Evolutionary conservation across 2,329 filamentous ascomycete species (phyloP).

Genomic region (Sporothrix protearum): DNA sequence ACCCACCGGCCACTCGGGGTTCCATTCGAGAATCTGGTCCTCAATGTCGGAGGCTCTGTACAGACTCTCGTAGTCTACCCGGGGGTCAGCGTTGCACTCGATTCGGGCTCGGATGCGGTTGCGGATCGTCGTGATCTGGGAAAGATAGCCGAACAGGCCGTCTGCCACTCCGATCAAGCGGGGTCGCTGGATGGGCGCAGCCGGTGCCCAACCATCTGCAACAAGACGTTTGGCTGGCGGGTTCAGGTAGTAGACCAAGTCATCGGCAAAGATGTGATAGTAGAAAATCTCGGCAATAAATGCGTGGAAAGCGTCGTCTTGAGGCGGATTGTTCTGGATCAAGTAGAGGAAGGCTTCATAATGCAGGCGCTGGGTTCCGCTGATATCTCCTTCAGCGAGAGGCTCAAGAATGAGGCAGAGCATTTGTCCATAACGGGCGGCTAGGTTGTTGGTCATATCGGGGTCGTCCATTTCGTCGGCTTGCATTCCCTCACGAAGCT

Average conservation of each 20-base stretch:
- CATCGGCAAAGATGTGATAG: slow-evolving; percentile 70
- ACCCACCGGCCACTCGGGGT: slow-evolving; percentile 56
- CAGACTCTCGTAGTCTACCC: slow-evolving; percentile 69
- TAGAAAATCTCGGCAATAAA: slow-evolving; percentile 77
- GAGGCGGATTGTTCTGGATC: slow-evolving; percentile 58
- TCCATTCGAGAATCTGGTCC: slow-evolving; percentile 69
- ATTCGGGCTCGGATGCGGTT: slow-evolving; percentile 70
- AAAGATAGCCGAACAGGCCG: slow-evolving; percentile 73
- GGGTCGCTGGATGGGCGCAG: slow-evolving; percentile 44
- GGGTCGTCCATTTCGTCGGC: slow-evolving; percentile 36
- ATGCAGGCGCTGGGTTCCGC: slow-evolving; percentile 74
- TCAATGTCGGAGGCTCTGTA: slow-evolving; percentile 74
- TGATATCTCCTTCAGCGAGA: slow-evolving; percentile 52
- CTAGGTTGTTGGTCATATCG: slow-evolving; percentile 47
- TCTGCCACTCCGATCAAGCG: slow-evolving; percentile 78
- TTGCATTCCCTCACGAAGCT: slow-evolving; percentile 48
- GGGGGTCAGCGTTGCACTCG: slow-evolving; percentile 57
- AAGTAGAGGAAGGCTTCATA: slow-evolving; percentile 71
- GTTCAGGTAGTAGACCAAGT: slow-evolving; percentile 52
- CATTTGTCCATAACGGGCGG: slow-evolving; percentile 60
- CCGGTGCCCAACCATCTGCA: slow-evolving; percentile 45
- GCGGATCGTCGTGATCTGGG: slow-evolving; percentile 72
- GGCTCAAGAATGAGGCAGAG: slow-evolving; percentile 59
- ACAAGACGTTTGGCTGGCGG: slow-evolving; percentile 38
- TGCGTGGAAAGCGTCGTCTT: slow-evolving; percentile 61